These are phyloP conservation scores for Mortierella sp. DNA, from an alignment of 371 early-diverging fungal species.

Conservation along the genomic window DNA sequence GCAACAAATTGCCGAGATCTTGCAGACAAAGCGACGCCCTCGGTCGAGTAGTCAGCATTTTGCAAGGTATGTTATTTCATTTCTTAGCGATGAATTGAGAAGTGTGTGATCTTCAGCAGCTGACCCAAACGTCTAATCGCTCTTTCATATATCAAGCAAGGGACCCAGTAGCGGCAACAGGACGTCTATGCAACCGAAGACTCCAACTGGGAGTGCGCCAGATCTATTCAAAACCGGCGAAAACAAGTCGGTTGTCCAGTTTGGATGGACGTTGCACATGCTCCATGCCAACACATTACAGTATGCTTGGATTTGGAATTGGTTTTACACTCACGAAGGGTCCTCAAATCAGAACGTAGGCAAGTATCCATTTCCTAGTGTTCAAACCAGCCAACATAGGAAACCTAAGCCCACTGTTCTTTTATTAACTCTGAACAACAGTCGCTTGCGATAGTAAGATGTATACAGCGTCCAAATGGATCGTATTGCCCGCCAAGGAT, in stretches of 20 bases:
- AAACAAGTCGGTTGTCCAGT: constrained; percentile 29
- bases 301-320: constrained; percentile 51
- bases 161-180: not conserved
- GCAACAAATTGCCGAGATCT: constrained; percentile 44
- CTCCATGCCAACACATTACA: constrained; percentile 45
- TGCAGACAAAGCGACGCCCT: constrained; percentile 9
- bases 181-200: not conserved
- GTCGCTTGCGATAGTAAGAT: constrained; percentile 51
- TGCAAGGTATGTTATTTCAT: too few relatives aligned
- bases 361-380: constrained; percentile 12
- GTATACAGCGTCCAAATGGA: constrained; percentile 51
- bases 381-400: too few relatives aligned
- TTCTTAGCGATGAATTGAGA: too few relatives aligned
- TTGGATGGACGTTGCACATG: constrained; percentile 49
- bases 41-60: not conserved
- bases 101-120: too few relatives aligned
- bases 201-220: not conserved
- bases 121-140: too few relatives aligned
- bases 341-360: constrained; percentile 46
- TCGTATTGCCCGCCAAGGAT: constrained; percentile 46
- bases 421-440: too few relatives aligned
- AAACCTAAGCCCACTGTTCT: too few relatives aligned
- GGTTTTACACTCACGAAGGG: constrained; percentile 31
- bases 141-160: not conserved
- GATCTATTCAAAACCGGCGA: constrained; percentile 3